Evolutionary conservation across 2,329 filamentous ascomycete species (phyloP).

Genomic region (Colletotrichum theobromicola): DNA sequence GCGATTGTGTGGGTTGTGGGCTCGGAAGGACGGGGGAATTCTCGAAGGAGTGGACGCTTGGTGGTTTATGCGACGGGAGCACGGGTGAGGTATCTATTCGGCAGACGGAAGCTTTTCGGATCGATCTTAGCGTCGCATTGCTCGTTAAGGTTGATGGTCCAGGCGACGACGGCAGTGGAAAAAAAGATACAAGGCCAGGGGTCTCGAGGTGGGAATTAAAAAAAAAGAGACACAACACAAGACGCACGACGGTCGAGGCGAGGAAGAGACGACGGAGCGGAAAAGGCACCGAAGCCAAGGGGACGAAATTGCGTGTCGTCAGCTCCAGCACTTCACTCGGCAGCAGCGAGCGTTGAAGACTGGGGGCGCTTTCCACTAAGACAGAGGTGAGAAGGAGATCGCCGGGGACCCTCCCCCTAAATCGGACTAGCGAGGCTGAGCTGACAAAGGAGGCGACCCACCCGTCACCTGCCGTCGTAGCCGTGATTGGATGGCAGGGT

Average conservation of each 20-base stretch:
- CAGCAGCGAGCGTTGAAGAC: slow-evolving; percentile 10
- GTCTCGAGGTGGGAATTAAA: background rate
- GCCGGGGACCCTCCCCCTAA: slow-evolving; percentile 13
- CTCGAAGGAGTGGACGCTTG: background rate
- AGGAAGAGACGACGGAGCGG: background rate
- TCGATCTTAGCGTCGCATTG: slow-evolving; percentile 20
- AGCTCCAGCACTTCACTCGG: background rate
- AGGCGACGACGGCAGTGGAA: background rate
- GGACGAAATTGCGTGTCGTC: slow-evolving; percentile 21
- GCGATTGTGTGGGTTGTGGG: background rate
- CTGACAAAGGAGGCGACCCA: slow-evolving; percentile 8
- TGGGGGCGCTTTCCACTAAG: background rate
- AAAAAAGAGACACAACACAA: background rate
- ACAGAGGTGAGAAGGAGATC: slow-evolving; percentile 6
- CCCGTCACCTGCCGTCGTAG: slow-evolving; percentile 1
- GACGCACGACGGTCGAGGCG: background rate
- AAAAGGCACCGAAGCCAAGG: slow-evolving; percentile 14
- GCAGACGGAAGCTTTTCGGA: slow-evolving; percentile 2
- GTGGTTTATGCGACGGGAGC: background rate
- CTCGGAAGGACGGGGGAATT: background rate
- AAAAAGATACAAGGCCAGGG: background rate
- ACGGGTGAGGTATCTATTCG: background rate
- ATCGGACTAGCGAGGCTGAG: slow-evolving; percentile 21
- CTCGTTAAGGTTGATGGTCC: background rate
- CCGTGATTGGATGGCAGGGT: slow-evolving; percentile 1